phyloP scores from a whole-genome alignment of 805 yeast species.

The Candida orba region DNA sequence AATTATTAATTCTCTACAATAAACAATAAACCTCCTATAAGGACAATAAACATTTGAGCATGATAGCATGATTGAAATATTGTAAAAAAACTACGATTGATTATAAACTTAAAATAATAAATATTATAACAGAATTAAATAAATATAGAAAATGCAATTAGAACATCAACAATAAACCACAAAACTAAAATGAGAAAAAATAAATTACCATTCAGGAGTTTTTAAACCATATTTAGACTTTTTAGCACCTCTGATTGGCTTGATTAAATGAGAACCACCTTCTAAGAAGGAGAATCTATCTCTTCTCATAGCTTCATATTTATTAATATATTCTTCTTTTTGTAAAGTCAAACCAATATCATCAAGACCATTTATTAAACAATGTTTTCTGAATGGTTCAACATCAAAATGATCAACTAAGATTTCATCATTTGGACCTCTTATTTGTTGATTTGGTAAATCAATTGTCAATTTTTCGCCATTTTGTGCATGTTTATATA shows the following conservation, averaged over 20 bases:
- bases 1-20: slow-evolving; percentile 5
- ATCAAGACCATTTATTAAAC: slow-evolving; percentile 89
- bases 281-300: slow-evolving; percentile 86
- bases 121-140: background rate
- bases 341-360: slow-evolving; percentile 94
- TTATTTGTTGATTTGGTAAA: slow-evolving; percentile 78
- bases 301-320: slow-evolving; percentile 73
- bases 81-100: background rate
- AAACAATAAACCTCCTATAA: background rate
- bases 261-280: slow-evolving; percentile 67
- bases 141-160: background rate
- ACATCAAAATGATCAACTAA: slow-evolving; percentile 79
- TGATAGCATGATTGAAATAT: background rate
- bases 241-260: slow-evolving; percentile 63
- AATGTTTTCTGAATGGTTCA: slow-evolving; percentile 90
- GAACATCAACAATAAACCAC: background rate
- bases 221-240: slow-evolving; percentile 58
- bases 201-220: slow-evolving; percentile 65
- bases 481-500: slow-evolving; percentile 72
- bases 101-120: background rate
- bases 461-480: slow-evolving; percentile 71
- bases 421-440: slow-evolving; percentile 59
- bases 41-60: background rate
- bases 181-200: background rate
- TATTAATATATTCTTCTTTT: slow-evolving; percentile 68